These are phyloP conservation scores for Glycine latifolia DNA, from an alignment of 306 rosid genomes.

Conservation along the genomic window DNA sequence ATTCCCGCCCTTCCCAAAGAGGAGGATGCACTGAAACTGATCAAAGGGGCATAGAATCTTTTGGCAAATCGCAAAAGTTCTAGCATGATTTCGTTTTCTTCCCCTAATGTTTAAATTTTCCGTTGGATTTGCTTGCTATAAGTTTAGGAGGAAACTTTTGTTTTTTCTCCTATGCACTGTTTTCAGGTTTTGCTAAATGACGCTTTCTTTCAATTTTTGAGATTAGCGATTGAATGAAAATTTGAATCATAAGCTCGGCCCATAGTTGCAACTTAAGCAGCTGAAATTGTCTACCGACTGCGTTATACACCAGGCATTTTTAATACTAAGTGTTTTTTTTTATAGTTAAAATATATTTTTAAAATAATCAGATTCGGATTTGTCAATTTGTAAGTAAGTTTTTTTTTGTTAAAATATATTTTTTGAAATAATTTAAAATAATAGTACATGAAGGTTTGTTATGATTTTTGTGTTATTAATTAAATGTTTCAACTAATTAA, in stretches of 20 bases:
- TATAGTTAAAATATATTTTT: no score
- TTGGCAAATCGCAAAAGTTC: not conserved
- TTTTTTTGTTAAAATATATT: no score
- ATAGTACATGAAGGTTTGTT: no score
- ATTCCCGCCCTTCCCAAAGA: constrained; percentile 86
- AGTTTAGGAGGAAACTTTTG: constrained; percentile 45
- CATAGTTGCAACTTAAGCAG: not conserved
- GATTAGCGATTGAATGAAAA: constrained; percentile 38
- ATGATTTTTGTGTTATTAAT: no score
- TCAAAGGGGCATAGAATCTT: constrained; percentile 54
- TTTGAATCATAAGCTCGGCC: not conserved
- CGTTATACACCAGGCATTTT: no score
- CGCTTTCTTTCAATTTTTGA: constrained; percentile 28
- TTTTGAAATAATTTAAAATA: no score
- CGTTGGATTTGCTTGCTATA: constrained; percentile 36
- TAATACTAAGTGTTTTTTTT: no score
- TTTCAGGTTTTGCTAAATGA: constrained; percentile 49
- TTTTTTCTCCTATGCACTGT: constrained; percentile 16
- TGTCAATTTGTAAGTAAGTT: no score
- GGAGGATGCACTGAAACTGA: constrained; percentile 59
- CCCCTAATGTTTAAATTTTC: constrained; percentile 20
- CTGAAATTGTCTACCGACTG: not conserved
- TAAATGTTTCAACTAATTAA: no score
- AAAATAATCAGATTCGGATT: no score
- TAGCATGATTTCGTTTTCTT: not conserved